phyloP scores from a whole-genome alignment of 2,329 filamentous ascomycete species.

The Berkeleyomyces rouxiae region DNA sequence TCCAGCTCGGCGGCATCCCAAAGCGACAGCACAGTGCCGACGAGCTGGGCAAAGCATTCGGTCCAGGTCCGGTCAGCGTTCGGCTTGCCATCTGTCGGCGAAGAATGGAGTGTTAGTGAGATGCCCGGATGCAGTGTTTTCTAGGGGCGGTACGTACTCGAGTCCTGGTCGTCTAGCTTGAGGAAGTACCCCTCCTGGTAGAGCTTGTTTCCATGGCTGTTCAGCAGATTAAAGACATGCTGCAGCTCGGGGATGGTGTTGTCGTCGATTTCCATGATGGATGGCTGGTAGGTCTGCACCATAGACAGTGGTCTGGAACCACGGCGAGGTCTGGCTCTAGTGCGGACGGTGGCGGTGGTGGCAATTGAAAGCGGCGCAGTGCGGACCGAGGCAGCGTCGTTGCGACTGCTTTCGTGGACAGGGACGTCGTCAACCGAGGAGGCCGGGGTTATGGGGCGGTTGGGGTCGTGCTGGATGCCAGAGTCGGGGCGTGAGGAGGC shows the following conservation, averaged over 20 bases:
- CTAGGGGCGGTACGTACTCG: constrained; percentile 42
- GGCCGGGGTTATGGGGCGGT: constrained; percentile 9
- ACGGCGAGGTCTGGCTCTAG: constrained; percentile 28
- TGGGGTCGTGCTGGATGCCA: neutral
- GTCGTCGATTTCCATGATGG: constrained; percentile 65
- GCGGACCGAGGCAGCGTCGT: constrained; percentile 15
- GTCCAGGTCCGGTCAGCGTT: constrained; percentile 81
- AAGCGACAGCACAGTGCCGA: constrained; percentile 82
- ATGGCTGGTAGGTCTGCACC: constrained; percentile 70
- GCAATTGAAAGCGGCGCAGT: constrained; percentile 21
- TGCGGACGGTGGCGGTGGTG: constrained; percentile 14
- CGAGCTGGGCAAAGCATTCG: constrained; percentile 92
- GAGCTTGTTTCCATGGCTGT: constrained; percentile 87
- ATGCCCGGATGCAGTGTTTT: neutral
- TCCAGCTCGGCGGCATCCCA: constrained; percentile 94
- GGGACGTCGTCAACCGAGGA: neutral
- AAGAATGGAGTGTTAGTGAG: constrained; percentile 15
- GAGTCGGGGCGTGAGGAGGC: neutral
- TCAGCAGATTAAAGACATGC: constrained; percentile 85
- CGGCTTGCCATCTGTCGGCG: constrained; percentile 56
- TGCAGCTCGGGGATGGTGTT: constrained; percentile 86
- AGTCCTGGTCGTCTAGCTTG: constrained; percentile 89
- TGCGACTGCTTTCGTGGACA: neutral
- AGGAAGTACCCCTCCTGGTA: constrained; percentile 97
- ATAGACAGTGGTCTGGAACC: constrained; percentile 65